Conservation (phyloP, 2,329 filamentous ascomycete species). For the Grosmannia clavigera region DNA sequence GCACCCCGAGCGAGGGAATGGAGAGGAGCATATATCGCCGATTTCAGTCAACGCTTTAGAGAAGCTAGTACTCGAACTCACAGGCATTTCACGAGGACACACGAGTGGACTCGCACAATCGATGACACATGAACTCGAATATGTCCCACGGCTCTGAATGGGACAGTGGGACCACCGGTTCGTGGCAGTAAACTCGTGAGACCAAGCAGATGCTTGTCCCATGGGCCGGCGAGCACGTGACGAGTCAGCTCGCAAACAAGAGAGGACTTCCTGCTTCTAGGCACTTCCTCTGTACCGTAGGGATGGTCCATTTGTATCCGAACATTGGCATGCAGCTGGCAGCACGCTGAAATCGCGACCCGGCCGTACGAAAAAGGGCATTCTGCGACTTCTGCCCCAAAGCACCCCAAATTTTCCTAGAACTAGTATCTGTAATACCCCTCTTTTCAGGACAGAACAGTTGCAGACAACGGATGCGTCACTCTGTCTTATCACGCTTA, state of each 20-base stretch:
- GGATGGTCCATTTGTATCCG: no score
- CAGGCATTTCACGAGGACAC: no score
- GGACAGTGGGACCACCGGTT: background rate
- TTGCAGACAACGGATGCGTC: background rate
- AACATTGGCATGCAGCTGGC: background rate
- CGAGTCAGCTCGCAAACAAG: background rate
- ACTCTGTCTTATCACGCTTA: background rate
- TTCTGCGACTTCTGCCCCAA: background rate
- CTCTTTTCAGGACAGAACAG: background rate
- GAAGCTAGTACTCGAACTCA: background rate
- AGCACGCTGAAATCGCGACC: background rate
- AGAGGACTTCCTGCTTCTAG: background rate
- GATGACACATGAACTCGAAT: no score
- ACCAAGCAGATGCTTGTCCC: background rate
- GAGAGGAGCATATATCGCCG: slow-evolving; percentile 1
- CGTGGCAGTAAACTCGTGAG: background rate
- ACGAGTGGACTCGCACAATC: no score
- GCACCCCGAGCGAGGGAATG: slow-evolving; percentile 17
- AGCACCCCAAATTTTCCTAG: background rate
- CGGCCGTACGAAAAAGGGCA: background rate
- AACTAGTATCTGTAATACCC: background rate
- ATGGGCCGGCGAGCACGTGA: background rate
- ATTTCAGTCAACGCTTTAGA: background rate
- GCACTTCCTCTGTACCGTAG: background rate
- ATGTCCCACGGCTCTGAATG: background rate